A percentile compares a stretch with the other conserved stretches of the same genome.
phyloP scores from a whole-genome alignment of 306 rosid genomes.

The Ormosia semicastrata region DNA sequence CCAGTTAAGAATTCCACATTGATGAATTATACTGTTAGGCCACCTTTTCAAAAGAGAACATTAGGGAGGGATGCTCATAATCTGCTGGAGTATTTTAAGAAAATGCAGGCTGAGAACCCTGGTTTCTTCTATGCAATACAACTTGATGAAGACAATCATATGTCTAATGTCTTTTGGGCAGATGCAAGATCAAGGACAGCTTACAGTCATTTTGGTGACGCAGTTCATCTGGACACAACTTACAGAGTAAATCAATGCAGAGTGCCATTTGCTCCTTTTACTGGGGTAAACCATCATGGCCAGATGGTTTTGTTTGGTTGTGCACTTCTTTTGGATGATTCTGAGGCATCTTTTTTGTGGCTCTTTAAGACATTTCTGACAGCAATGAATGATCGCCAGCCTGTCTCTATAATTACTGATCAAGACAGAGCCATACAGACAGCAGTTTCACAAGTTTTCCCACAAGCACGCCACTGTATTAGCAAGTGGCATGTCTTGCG shows the following conservation, averaged over 20 bases:
- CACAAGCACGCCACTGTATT: constrained; percentile 79
- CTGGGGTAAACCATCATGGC: constrained; percentile 92
- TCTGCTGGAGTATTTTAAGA: constrained; percentile 87
- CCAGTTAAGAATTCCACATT: constrained; percentile 42
- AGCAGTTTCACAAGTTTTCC: constrained; percentile 84
- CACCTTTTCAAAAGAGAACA: constrained; percentile 51
- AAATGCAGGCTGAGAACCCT: constrained; percentile 93
- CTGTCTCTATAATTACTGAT: constrained; percentile 81
- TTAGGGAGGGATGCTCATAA: constrained; percentile 87
- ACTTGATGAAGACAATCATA: constrained; percentile 80
- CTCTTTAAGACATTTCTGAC: constrained; percentile 81
- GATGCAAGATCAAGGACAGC: constrained; percentile 92
- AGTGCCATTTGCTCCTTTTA: constrained; percentile 85
- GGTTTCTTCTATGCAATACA: constrained; percentile 93
- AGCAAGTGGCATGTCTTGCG: constrained; percentile 88
- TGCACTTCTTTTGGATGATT: constrained; percentile 85
- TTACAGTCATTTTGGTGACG: constrained; percentile 84
- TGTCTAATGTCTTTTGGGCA: constrained; percentile 87
- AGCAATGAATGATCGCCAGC: constrained; percentile 77
- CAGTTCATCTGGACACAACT: constrained; percentile 70
- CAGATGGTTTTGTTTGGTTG: constrained; percentile 86
- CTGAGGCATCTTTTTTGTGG: constrained; percentile 88
- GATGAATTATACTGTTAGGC: constrained; percentile 47
- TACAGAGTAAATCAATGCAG: constrained; percentile 67
- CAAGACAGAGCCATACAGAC: constrained; percentile 76